Percentiles rank a stretch among this genome's conserved stretches.
phyloP scores from a whole-genome alignment of 345 rosid species.

The Ceriops decandra region DNA sequence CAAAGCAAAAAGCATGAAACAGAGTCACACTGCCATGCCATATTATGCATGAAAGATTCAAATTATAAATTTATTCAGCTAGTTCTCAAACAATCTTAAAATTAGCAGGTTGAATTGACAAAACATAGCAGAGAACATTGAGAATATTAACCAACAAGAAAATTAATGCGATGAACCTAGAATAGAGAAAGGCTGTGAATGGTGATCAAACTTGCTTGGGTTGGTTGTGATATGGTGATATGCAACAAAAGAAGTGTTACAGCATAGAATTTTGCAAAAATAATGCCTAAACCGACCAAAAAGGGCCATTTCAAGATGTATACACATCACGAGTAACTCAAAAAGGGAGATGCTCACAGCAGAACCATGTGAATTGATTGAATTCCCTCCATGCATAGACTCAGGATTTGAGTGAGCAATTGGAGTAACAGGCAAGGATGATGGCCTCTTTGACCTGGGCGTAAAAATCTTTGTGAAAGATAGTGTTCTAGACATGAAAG shows the following conservation, averaged over 20 bases:
- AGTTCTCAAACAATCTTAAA: neutral
- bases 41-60: neutral
- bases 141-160: neutral
- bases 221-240: too few relatives aligned
- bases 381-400: slow-evolving; percentile 68
- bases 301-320: neutral
- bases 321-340: neutral
- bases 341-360: slow-evolving; percentile 34
- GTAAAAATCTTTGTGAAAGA: slow-evolving; percentile 59
- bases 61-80: neutral
- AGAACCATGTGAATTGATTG: slow-evolving; percentile 36
- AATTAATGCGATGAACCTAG: too few relatives aligned
- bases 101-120: neutral
- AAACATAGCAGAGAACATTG: too few relatives aligned
- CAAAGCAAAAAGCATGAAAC: neutral
- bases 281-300: slow-evolving; percentile 5
- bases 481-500: slow-evolving; percentile 48
- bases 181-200: neutral
- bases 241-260: neutral
- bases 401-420: slow-evolving; percentile 80
- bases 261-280: neutral
- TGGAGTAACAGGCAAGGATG: slow-evolving; percentile 70
- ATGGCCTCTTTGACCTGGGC: slow-evolving; percentile 47
- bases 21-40: neutral
- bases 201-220: neutral